These are phyloP conservation scores for Dunaliella primolecta DNA, from an alignment of 139 green algal species.

Conservation along the genomic window DNA sequence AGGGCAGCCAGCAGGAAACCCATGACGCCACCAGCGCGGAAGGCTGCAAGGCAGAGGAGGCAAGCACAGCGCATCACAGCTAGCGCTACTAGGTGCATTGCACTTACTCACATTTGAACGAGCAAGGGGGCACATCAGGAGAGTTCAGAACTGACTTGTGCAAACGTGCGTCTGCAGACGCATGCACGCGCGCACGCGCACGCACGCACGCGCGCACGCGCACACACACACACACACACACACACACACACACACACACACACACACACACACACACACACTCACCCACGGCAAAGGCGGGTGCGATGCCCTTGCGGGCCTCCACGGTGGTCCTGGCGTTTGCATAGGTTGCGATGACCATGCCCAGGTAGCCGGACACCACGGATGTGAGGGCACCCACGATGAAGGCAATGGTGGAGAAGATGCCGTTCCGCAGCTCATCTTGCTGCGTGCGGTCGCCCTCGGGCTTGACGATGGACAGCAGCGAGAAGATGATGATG, in stretches of 20 bases:
- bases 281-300: conserved; percentile 74
- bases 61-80: too few relatives aligned
- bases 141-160: too few relatives aligned
- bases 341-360: conserved; percentile 96
- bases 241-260: too few relatives aligned
- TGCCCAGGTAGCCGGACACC: conserved; percentile 91
- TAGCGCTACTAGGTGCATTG: too few relatives aligned
- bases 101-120: too few relatives aligned
- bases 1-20: conserved; percentile 91
- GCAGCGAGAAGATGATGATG: conserved; percentile 90
- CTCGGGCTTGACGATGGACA: conserved; percentile 73
- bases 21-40: conserved; percentile 97
- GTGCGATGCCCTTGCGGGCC: conserved; percentile 90
- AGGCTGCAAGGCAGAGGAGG: conserved; percentile 70
- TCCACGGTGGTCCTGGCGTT: conserved; percentile 94
- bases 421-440: conserved; percentile 51
- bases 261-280: too few relatives aligned
- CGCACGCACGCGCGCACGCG: too few relatives aligned
- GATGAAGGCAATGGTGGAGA: conserved; percentile 92
- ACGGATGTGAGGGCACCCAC: conserved; percentile 88
- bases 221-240: too few relatives aligned
- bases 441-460: conserved; percentile 38
- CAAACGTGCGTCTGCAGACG: too few relatives aligned
- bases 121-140: too few relatives aligned
- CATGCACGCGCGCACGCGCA: too few relatives aligned